Base-by-base conservation (phyloP, 176 grass and related monocot species). In the Paspalum vaginatum region DNA sequence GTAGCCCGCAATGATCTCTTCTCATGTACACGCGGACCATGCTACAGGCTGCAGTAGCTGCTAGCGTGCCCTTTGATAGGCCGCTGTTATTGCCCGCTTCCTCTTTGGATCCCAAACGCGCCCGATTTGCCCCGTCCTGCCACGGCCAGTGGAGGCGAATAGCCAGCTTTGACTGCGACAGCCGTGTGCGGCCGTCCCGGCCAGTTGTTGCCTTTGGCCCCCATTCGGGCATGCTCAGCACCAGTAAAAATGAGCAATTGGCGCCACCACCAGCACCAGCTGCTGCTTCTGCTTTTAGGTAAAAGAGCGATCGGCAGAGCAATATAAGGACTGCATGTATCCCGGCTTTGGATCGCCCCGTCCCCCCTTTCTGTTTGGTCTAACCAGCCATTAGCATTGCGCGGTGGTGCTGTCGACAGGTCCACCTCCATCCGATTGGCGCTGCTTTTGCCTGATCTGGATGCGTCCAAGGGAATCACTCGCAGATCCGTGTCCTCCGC, bases 41-140 rank as follows among this genome's bases (percentile, higher is more conserved):
- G 32, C 32, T 32, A 32, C 32, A 32, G 32, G 3, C 32, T 32
- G 3, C 32, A 32, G 32, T 32, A 32, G n/a, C n/a, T n/a, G n/a
- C n/a, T n/a, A n/a, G 32, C 32, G 32, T 32, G 32, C 3, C 32
- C 32, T 32, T 32, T 32, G 32, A n/a, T n/a, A n/a, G n/a, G 32
- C 32, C 2, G 32, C 32, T 32, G 32, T 3, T 32, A 3, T 3
- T 3, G 32, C 32, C 27, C 54, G 5, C 58, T 67, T 75, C 39
- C 60, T 71, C 60, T 71, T 57, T 24, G 81, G 44, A 13, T 21
- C 46, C 55, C 39, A 49, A 51, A 53, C 74, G 59, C 82, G 24
- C 45, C 72, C 86, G 86, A 92, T 78, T 71, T 59, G 85, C 88
- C 91, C 71, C 91, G 85, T 70, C 77, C 82, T 18, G 26, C 71